These are phyloP conservation scores for Nicotiana otophora DNA, from an alignment of 257 asterid genomes.

Conservation along the genomic window DNA sequence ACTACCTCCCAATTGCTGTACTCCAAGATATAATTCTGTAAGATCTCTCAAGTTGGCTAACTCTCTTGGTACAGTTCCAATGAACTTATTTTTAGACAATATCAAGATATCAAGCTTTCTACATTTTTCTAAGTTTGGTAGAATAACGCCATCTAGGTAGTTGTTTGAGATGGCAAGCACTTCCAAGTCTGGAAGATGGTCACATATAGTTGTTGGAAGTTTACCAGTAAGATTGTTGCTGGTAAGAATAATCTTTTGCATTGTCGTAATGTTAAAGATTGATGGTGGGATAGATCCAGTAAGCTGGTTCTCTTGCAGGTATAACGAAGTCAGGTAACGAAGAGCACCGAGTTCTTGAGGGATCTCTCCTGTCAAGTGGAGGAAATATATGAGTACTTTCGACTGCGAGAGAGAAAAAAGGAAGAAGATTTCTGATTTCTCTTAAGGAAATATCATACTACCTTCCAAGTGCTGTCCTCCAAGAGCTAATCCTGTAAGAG, in stretches of 20 bases:
- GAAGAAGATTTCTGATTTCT: no score
- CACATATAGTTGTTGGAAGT: slow-evolving; percentile 19
- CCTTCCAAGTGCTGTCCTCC: no score
- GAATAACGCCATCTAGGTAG: slow-evolving; percentile 14
- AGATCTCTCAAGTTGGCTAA: not conserved
- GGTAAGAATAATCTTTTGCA: not conserved
- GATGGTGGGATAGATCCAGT: slow-evolving; percentile 15
- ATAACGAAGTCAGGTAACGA: not conserved
- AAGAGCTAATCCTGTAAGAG: no score
- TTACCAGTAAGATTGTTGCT: slow-evolving; percentile 8
- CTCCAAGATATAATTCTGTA: not conserved
- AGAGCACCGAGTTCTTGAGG: slow-evolving; percentile 19
- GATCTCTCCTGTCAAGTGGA: not conserved
- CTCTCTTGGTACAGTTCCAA: not conserved
- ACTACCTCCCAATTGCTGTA: not conserved
- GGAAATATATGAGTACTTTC: no score
- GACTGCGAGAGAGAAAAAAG: no score
- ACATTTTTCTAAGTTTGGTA: slow-evolving; percentile 19
- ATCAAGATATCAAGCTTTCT: not conserved
- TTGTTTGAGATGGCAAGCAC: not conserved
- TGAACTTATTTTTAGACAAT: not conserved
- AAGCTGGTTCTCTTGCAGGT: not conserved
- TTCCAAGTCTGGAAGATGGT: slow-evolving; percentile 5
- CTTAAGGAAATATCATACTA: no score
- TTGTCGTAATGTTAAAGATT: slow-evolving; percentile 5